Base-by-base conservation (phyloP, 768 basidiomycete genomes). In the Brasilioporus rufonigricans region DNA sequence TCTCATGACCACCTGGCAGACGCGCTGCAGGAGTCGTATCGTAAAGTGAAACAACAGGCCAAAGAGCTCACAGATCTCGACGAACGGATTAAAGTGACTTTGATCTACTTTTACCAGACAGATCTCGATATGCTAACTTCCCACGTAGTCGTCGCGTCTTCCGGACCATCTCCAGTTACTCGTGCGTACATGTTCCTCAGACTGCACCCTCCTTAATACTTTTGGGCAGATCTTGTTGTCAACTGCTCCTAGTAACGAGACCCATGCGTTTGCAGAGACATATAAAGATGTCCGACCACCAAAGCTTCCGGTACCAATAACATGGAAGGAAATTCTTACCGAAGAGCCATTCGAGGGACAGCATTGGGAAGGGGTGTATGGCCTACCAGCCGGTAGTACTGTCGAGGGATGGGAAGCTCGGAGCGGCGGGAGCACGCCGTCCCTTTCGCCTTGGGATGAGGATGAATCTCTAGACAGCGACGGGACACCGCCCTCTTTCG, bases 261-360 rank as follows among this genome's bases (percentile, higher is more conserved):
- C 86, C 0, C 65, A 82, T 27, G 69, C 74, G 1, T 77, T 76
- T 59, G 87, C 85, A n/a, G 77, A 82, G 6, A 54, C 69, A 0
- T 83, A 81, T 59, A 73, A 86, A 7, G 72, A 85, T 29, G 65
- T 61, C 1, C 61, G 71, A 1, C 68, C 63, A 24, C 32, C 56
- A 0, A 46, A 62, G 43, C 53, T 59, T 8, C 74, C 65, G 8
- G 67, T 74, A 4, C 61, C 74, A 1, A 69, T 91, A 8, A 89
- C 87, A 4, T 93, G 91, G 91, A 75, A 78, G 55, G 78, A 83
- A n/a, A 92, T 93, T 48, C 77, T 93, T 16, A 80, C 80, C 1
- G 90, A 91, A 62, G 91, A 92, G 53, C 89, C 90, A 4, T 88
- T 90, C 57, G 87, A 92, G 68, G 91, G 88, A 16, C 84, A 92